A percentile compares a stretch with the other conserved stretches of the same genome.
Conservation (phyloP, 495 filamentous ascomycete species). For the Penicillium robsamsonii region DNA sequence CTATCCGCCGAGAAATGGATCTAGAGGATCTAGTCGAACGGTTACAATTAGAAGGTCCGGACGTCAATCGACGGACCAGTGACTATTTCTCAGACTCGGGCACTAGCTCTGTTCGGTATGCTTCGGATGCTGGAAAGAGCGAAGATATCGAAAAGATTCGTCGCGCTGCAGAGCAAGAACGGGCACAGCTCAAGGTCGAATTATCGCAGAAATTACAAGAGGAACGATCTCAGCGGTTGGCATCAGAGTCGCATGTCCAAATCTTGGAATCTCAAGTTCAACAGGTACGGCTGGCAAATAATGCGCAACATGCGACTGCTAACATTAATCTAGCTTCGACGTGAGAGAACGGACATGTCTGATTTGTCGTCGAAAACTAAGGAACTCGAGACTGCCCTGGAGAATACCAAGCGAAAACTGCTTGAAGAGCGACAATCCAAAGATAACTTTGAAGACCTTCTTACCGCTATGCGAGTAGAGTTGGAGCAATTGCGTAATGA, state of each 20-base stretch:
- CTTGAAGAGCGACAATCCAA: conserved; percentile 84
- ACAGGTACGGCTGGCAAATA: conserved; percentile 36
- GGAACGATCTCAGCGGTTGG: conserved; percentile 69
- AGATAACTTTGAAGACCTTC: conserved; percentile 89
- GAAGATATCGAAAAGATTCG: conserved; percentile 84
- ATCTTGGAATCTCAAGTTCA: conserved; percentile 74
- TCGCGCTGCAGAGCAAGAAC: conserved; percentile 85
- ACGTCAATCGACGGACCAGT: conserved; percentile 72
- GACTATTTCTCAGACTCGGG: conserved; percentile 98
- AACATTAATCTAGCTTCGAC: conserved; percentile 39
- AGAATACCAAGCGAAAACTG: conserved; percentile 77
- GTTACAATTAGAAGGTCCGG: conserved; percentile 69
- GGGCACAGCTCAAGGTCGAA: conserved; percentile 80
- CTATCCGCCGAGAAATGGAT: conserved; percentile 94
- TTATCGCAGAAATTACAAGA: conserved; percentile 80
- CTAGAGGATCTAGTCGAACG: conserved; percentile 90
- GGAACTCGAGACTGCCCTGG: conserved; percentile 76
- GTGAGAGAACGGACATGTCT: conserved; percentile 43
- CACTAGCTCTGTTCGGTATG: conserved; percentile 75
- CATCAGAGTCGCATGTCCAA: conserved; percentile 77
- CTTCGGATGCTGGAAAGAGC: conserved; percentile 58
- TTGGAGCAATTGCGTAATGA: conserved; percentile 81
- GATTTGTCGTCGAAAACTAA: conserved; percentile 47
- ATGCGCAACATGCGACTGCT: background rate
- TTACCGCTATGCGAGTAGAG: conserved; percentile 79